Conservation (phyloP, 257 asterid genomes). For the Rehmannia glutinosa region DNA sequence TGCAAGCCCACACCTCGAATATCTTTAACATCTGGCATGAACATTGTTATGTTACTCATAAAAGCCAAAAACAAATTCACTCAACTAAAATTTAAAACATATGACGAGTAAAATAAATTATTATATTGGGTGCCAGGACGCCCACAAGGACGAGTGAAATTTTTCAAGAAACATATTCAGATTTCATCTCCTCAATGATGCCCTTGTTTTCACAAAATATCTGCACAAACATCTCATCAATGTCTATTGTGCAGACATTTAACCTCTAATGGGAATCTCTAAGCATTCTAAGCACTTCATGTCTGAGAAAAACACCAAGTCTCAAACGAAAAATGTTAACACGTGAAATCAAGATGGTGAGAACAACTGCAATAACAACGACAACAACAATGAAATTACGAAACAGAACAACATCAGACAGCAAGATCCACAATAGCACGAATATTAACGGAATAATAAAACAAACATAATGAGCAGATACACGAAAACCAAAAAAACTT, state of each 20-base stretch:
- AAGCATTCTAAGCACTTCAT: background rate
- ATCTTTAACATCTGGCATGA: slow-evolving; percentile 69
- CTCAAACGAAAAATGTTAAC: background rate
- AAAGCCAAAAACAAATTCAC: background rate
- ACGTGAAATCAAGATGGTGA: background rate
- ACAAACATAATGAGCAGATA: background rate
- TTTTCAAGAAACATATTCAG: background rate
- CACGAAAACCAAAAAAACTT: background rate
- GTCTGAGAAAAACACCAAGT: background rate
- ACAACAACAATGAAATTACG: background rate
- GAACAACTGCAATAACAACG: background rate
- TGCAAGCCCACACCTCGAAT: slow-evolving; percentile 97
- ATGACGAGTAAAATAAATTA: background rate
- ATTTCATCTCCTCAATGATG: background rate
- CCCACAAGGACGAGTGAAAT: slow-evolving; percentile 6
- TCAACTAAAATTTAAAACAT: background rate
- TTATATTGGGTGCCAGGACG: background rate
- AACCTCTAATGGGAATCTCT: background rate
- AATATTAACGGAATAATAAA: background rate
- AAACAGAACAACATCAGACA: background rate
- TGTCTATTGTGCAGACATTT: background rate
- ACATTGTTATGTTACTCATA: slow-evolving; percentile 7
- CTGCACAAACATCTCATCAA: background rate
- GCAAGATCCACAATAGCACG: background rate
- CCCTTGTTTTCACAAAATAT: background rate